A percentile compares a stretch with the other conserved stretches of the same genome.
phyloP scores from a whole-genome alignment of 2,329 filamentous ascomycete species.

The Fusarium denticulatum region DNA sequence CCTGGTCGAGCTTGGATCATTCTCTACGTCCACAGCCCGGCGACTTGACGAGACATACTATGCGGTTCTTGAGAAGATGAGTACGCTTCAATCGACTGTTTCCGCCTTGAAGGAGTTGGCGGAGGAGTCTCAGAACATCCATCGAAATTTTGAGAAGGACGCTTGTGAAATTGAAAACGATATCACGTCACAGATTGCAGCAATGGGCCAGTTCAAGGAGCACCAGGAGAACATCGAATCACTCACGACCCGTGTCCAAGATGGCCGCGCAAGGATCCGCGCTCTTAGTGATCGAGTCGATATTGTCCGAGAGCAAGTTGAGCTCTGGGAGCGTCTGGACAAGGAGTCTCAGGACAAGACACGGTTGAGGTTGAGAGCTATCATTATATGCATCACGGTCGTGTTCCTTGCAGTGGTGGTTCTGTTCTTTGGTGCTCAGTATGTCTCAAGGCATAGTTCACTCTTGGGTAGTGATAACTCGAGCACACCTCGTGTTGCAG shows the following conservation, averaged over 20 bases:
- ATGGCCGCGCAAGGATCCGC: constrained; percentile 68
- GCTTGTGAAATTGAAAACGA: constrained; percentile 68
- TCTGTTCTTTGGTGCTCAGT: constrained; percentile 49
- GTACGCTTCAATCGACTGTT: constrained; percentile 71
- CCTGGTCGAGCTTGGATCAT: constrained; percentile 63
- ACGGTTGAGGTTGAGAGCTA: constrained; percentile 67
- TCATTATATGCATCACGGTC: constrained; percentile 69
- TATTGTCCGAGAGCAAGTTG: constrained; percentile 69
- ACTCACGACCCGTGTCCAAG: constrained; percentile 69
- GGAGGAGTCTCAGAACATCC: constrained; percentile 65
- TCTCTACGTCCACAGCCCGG: constrained; percentile 70
- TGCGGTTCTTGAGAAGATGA: constrained; percentile 74
- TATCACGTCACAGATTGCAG: constrained; percentile 67
- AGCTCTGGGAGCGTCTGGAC: constrained; percentile 74
- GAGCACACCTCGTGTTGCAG: constrained; percentile 26
- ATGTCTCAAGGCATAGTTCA: constrained; percentile 25
- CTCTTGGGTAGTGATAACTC: constrained; percentile 11
- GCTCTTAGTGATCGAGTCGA: constrained; percentile 71
- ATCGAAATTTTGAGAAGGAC: constrained; percentile 68
- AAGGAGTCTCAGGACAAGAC: constrained; percentile 74
- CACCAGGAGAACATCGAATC: constrained; percentile 71
- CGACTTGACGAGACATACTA: constrained; percentile 80
- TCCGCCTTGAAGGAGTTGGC: constrained; percentile 74
- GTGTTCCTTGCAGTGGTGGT: constrained; percentile 60
- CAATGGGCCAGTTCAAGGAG: constrained; percentile 69